phyloP scores from a whole-genome alignment of 176 grass and related monocot species.

The Oryza nivara region DNA sequence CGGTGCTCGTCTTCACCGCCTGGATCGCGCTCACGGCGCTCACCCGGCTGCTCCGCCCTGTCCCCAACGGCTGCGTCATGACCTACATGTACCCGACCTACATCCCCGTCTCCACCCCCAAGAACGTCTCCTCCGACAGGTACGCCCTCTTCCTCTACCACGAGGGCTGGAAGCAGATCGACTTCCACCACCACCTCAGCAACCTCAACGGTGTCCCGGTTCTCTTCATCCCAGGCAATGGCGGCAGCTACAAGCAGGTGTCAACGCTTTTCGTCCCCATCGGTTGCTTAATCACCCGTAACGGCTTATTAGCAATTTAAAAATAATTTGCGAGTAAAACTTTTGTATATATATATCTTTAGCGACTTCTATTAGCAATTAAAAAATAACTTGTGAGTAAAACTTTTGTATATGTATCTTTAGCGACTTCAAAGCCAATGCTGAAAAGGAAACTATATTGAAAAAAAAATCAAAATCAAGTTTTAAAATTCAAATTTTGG shows the following conservation, averaged over 20 bases:
- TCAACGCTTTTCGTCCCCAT: neutral
- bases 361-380: no score
- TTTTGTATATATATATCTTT: no score
- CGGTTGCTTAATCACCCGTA: no score
- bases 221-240: constrained; percentile 94
- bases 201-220: constrained; percentile 74
- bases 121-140: constrained; percentile 75
- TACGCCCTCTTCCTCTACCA: constrained; percentile 95
- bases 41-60: constrained; percentile 65
- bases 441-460: no score
- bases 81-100: constrained; percentile 99
- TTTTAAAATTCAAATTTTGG: no score
- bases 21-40: constrained; percentile 67
- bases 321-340: no score
- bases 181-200: constrained; percentile 72
- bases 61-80: constrained; percentile 86
- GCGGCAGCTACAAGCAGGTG: constrained; percentile 99
- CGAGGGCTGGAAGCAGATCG: constrained; percentile 97
- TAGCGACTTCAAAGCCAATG: no score
- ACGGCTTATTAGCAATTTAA: no score
- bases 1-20: constrained; percentile 55
- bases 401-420: no score
- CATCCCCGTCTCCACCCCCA: constrained; percentile 72
- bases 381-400: no score
- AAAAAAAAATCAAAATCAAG: no score